Base-by-base conservation (phyloP, 1,139 yeast species). In the Blastobotrys buckinghamii region DNA sequence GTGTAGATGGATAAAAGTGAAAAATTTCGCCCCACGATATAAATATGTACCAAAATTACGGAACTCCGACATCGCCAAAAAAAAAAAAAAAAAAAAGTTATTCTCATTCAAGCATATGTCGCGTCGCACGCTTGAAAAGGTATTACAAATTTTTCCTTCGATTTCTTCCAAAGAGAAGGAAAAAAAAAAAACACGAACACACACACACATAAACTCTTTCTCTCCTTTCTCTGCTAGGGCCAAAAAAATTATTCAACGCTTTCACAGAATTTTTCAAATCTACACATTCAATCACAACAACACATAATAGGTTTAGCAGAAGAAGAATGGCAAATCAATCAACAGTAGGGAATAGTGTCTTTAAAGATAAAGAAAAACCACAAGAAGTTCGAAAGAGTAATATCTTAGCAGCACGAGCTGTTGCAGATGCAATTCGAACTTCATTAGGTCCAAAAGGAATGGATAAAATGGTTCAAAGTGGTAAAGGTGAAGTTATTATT, bases 401-500 rank as follows among this genome's bases (percentile, higher is more conserved):
- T 65, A 90, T 94, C 58, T 75, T 87, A 53, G 98, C 98, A 1
- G 98, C 97, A 9, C 76, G 95, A 61, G 97, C 98, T 3, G 98
- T 94, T 37, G 92, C 97, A 2, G 98, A 94, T 69, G 98, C 98
- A 47, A 89, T 92, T 64, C 79, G 98, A 68, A 92, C 99, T 2
- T 89, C 97, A 10, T 74, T 92, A 52, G 99, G 99, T 33, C 99
- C 99, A 47, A 90, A 89, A 68, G 98, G 99, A 53, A 92, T 92
- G 98, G 99, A 92, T 68, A 94, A 94, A 74, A 92, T 92, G 98
- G 70, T 70, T 71, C 89, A 87, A 69, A 89, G 97, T 30, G 84
- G 90, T 49, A 78, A 78, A 46, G 97, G 97, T 36, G 92, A 92
- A 63, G 86, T 92, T 59, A 85, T 92, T 63, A 90, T 94, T 58